phyloP scores from a whole-genome alignment of 1,284 basidiomycete genomes.

The Moesziomyces parantarcticus region DNA sequence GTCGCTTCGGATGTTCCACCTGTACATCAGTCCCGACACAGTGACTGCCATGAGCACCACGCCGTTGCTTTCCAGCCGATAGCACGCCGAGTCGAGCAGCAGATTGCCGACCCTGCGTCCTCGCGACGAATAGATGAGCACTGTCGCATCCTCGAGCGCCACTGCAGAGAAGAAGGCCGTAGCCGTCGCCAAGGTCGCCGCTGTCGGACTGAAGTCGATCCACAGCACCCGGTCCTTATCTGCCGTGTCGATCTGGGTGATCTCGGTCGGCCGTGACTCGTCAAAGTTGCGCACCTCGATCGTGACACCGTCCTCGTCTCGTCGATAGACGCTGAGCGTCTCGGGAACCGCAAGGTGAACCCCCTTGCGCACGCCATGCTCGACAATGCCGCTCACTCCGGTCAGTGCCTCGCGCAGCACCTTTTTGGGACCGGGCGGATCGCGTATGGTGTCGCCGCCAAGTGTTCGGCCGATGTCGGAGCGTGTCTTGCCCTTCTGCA shows the following conservation, averaged over 20 bases:
- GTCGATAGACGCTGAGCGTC: constrained; percentile 42
- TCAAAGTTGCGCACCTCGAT: constrained; percentile 85
- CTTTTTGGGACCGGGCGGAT: constrained; percentile 71
- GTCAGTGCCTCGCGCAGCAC: constrained; percentile 70
- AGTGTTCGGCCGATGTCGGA: constrained; percentile 72
- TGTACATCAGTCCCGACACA: constrained; percentile 44
- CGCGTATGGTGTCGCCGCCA: constrained; percentile 76
- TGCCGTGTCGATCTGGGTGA: constrained; percentile 74
- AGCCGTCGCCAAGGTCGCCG: constrained; percentile 76
- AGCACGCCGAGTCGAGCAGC: constrained; percentile 49
- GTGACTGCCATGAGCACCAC: constrained; percentile 56
- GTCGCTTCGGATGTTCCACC: constrained; percentile 57
- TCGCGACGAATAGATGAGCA: constrained; percentile 57
- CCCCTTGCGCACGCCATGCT: constrained; percentile 38
- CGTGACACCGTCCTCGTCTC: constrained; percentile 72
- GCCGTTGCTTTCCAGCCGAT: constrained; percentile 49
- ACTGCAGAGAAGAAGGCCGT: constrained; percentile 78
- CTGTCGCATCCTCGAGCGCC: constrained; percentile 48
- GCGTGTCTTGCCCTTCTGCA: constrained; percentile 36
- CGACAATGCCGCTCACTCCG: constrained; percentile 30
- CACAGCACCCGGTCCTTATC: constrained; percentile 75
- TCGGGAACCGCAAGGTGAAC: constrained; percentile 40
- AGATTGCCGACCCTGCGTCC: constrained; percentile 54
- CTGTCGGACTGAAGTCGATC: constrained; percentile 84
- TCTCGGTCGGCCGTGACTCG: constrained; percentile 74